Percentiles rank a stretch among this genome's conserved stretches.
These are phyloP conservation scores for Suillus americanus DNA, from an alignment of 768 basidiomycete genomes.

Conservation along the genomic window DNA sequence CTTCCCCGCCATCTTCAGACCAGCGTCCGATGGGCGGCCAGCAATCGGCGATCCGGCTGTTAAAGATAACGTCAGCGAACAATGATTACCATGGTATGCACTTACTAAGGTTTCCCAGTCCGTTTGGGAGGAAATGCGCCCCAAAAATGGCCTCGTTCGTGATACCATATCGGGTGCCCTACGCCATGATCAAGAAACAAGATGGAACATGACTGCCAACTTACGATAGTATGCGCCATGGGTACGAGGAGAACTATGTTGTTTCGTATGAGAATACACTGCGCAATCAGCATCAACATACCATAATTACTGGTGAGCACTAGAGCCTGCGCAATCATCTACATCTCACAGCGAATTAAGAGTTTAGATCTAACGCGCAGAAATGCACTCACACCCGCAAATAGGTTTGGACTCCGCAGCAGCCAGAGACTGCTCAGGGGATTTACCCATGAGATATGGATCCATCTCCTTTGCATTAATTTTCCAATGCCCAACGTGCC, in stretches of 20 bases:
- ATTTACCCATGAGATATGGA: constrained; percentile 46
- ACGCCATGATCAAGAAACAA: too few species aligned
- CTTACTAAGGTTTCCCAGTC: too few species aligned
- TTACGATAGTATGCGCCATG: too few species aligned
- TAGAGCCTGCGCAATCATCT: not conserved
- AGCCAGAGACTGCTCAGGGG: constrained; percentile 52
- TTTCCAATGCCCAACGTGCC: constrained; percentile 55
- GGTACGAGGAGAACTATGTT: constrained; percentile 37
- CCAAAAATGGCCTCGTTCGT: too few species aligned
- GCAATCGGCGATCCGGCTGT: too few species aligned
- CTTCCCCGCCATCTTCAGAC: too few species aligned
- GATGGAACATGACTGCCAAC: too few species aligned
- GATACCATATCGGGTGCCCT: too few species aligned
- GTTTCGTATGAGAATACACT: constrained; percentile 30
- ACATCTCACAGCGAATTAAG: not conserved
- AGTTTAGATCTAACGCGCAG: not conserved
- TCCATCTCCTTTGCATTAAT: constrained; percentile 26
- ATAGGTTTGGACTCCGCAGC: constrained; percentile 59
- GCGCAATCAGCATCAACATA: not conserved
- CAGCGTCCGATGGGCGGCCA: too few species aligned
- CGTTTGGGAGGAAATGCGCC: too few species aligned
- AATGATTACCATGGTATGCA: too few species aligned
- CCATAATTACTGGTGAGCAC: not conserved
- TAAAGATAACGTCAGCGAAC: too few species aligned
- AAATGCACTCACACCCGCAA: constrained; percentile 45